Evolutionary conservation across 176 grass and related monocot species (phyloP).

Genomic region (Alopecurus myosuroides): DNA sequence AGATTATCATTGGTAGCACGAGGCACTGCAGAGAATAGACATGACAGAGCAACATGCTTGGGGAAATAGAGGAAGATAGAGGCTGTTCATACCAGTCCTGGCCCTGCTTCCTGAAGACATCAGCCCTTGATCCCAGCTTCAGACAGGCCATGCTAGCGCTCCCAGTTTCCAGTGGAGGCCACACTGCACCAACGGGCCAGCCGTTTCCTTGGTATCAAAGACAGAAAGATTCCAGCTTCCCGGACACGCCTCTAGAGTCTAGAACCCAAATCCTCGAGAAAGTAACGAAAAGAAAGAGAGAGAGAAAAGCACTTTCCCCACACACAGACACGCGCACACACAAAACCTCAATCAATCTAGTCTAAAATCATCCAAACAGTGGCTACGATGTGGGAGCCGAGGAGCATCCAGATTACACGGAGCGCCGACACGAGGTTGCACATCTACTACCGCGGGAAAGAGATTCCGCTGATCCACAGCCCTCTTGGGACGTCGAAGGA

Average conservation of each 20-base stretch:
- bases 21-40: neutral
- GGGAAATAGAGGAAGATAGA: neutral
- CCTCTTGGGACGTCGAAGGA: neutral
- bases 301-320: neutral
- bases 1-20: neutral
- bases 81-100: slow-evolving; percentile 53
- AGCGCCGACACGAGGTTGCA: slow-evolving; percentile 56
- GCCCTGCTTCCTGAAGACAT: slow-evolving; percentile 70
- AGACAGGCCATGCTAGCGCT: slow-evolving; percentile 46
- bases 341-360: neutral
- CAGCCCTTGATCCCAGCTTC: slow-evolving; percentile 69
- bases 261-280: neutral
- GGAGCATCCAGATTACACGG: slow-evolving; percentile 43
- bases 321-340: too few relatives aligned
- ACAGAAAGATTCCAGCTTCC: slow-evolving; percentile 5
- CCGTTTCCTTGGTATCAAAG: slow-evolving; percentile 13
- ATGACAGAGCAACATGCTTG: slow-evolving; percentile 18
- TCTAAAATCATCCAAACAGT: neutral
- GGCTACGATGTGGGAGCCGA: slow-evolving; percentile 27
- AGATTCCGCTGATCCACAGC: neutral
- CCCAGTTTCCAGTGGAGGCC: neutral
- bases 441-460: slow-evolving; percentile 6
- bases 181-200: slow-evolving; percentile 2
- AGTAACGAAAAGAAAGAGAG: neutral
- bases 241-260: neutral